Base-by-base conservation (phyloP, 2,329 filamentous ascomycete genomes). In the Phyllosticta paracitricarpa region DNA sequence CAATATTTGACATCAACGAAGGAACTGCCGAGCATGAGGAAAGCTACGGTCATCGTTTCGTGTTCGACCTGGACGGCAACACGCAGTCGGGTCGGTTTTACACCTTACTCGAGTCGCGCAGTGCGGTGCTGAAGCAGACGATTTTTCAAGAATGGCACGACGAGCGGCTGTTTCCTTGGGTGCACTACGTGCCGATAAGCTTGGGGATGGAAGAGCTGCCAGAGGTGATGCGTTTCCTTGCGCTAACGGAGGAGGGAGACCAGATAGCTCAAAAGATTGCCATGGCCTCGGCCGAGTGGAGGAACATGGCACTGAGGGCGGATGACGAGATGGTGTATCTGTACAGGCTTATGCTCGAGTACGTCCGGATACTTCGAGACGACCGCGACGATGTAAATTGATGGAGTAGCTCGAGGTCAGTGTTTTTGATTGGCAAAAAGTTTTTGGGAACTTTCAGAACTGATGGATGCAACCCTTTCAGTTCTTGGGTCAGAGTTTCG, bases 111-210 rank as follows among this genome's bases (percentile, higher is more conserved):
- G 40, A 58, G 25, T 60, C 62, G 19, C 54, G 60, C 53, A 57
- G 56, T 19, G 48, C 48, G 30, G 40, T 51, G 12, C 65, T 75
- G 55, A 75, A 75, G 62, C 70, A 71, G 53, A 73, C 72, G 1
- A 64, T 74, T n/a, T 68, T 71, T 59, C 63, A 70, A 60, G 72
- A 73, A 61, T 75, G 72, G 72, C 71, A 74, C 63, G 72, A 75
- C 55, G 68, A 68, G 25, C 66, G 72, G 6, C 63, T 74, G 12
- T 60, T 72, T 8, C 69, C 72, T 0, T 75, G 72, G 72, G 65
- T 69, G 28, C 72, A 75, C 58, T 73, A 72, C 57, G 66, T 74
- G 3, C 71, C 72, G 1, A 66, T 68, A 5, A 69, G 66, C 30
- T 54, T 62, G 25, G 55, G 63, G 10, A 66, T 68, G 64, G 65